Evolutionary conservation across 2,329 filamentous ascomycete genomes (phyloP), one percentile per base, ranked within the genome.

Genomic region (Dactylellina sp.): DNA sequence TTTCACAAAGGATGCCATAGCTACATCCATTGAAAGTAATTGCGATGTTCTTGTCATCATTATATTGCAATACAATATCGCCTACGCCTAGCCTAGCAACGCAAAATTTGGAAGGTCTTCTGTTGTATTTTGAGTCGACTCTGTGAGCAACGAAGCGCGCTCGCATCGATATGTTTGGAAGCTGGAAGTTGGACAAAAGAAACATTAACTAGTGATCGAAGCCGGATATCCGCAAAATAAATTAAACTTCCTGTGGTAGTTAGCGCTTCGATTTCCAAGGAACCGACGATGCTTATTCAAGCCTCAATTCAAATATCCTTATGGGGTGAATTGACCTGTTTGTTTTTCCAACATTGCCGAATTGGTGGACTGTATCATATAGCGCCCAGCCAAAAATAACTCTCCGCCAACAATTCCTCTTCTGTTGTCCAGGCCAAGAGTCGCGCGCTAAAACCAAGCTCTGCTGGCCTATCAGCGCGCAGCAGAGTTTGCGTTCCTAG

Each of bases 311-410:
- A n/a, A n/a, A 12, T 12, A 40, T 32, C n/a, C 18, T 7, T 16
- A 46, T 6, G 7, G 9, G 11, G 22, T 28, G 2, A 4, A 5
- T 20, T 2, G 4, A 37, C 39, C n/a, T 14, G 68, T 72, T 72
- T 72, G 68, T 37, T 16, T 2, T 11, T 28, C 28, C 18, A 53
- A 42, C 57, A 64, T 60, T 72, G 24, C 68, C 47, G 6, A 18
- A 63, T 64, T 46, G 12, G 39, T 35, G n/a, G 2, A 39, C 28
- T 59, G 57, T 60, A 63, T 71, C 65, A 71, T 25, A 12, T 64
- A 50, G 59, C 68, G 68, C 68, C 28, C 60, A 25, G 14, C 68
- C 68, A 64, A 64, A 72, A 72, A 71, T 71, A 71, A 44, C 44
- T 25, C 47, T 7, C 47, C 42, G 24, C 5, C 64, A 62, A 62